Evolutionary conservation across 148 eudicot genomes (phyloP).

Genomic region (Spergularia bocconei): DNA sequence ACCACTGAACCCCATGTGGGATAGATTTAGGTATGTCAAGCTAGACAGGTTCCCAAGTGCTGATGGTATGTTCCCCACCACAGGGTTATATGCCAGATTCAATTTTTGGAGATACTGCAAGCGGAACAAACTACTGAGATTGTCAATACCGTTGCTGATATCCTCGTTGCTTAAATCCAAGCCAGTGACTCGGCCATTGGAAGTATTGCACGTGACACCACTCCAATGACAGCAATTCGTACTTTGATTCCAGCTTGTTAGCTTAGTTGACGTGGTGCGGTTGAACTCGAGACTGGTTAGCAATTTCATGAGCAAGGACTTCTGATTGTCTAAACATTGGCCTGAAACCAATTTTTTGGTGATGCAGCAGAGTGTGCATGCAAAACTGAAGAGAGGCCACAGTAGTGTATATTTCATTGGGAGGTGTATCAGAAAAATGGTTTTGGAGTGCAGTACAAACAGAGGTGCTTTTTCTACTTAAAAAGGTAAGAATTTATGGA

Average conservation of each 20-base stretch:
- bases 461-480: too few relatives aligned
- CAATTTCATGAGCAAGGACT: too few relatives aligned
- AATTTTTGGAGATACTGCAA: constrained; percentile 18
- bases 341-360: too few relatives aligned
- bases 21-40: constrained; percentile 34
- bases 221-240: not conserved
- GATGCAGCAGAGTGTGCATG: too few relatives aligned
- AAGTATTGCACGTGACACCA: not conserved
- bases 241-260: not conserved
- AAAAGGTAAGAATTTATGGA: too few relatives aligned
- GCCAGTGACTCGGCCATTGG: constrained; percentile 7
- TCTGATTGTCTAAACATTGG: too few relatives aligned
- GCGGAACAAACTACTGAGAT: not conserved
- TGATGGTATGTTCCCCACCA: constrained; percentile 16
- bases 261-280: constrained; percentile 18
- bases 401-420: too few relatives aligned
- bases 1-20: constrained; percentile 25
- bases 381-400: too few relatives aligned
- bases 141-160: not conserved
- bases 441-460: too few relatives aligned
- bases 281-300: too few relatives aligned
- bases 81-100: constrained; percentile 25
- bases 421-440: too few relatives aligned
- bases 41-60: constrained; percentile 21
- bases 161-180: not conserved